phyloP scores from a whole-genome alignment of 2,329 filamentous ascomycete genomes.

The Paracoccidioides brasiliensis region DNA sequence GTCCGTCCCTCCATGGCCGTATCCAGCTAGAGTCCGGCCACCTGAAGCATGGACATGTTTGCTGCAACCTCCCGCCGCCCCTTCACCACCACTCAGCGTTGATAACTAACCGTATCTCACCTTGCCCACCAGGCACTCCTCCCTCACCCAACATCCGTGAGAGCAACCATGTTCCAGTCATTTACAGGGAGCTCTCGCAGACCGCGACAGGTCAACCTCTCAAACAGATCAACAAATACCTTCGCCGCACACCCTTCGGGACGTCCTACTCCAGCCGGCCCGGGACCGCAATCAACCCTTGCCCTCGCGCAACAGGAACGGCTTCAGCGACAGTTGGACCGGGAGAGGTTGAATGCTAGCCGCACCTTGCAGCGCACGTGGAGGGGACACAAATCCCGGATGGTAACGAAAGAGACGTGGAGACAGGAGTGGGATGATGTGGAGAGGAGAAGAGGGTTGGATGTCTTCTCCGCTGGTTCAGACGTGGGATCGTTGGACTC shows the following conservation, averaged over 20 bases:
- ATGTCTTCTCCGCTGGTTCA: constrained; percentile 9
- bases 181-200: constrained; percentile 82
- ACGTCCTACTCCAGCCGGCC: constrained; percentile 41
- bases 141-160: constrained; percentile 5
- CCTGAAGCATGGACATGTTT: not conserved
- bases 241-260: constrained; percentile 50
- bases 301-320: constrained; percentile 81
- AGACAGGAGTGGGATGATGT: constrained; percentile 50
- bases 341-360: constrained; percentile 61
- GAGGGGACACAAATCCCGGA: constrained; percentile 60
- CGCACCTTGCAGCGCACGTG: constrained; percentile 65
- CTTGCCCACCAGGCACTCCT: not conserved
- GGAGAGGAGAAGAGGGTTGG: constrained; percentile 30
- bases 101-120: constrained; percentile 2
- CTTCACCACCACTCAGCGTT: constrained; percentile 2
- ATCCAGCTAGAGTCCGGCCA: not conserved
- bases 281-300: constrained; percentile 62
- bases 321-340: constrained; percentile 63
- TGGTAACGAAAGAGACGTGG: constrained; percentile 43
- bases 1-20: not conserved
- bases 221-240: constrained; percentile 68
- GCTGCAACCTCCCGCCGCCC: constrained; percentile 2
- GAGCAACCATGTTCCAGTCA: constrained; percentile 62
- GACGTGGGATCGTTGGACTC: constrained; percentile 10
- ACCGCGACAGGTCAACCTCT: constrained; percentile 85